These are phyloP conservation scores for Solanum pimpinellifolium DNA, from an alignment of 257 asterid genomes.

Conservation along the genomic window DNA sequence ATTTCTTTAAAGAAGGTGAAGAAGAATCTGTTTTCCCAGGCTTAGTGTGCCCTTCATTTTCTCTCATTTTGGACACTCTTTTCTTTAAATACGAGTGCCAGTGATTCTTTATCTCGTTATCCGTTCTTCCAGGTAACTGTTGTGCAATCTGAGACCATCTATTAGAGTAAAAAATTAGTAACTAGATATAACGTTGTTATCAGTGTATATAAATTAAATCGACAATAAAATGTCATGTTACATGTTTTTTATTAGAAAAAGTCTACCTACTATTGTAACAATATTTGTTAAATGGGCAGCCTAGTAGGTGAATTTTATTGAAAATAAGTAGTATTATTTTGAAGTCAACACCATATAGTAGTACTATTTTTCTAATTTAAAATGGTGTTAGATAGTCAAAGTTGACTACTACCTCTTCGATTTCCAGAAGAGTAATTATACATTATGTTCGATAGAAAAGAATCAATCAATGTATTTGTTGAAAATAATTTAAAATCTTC, in stretches of 20 bases:
- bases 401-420: not conserved
- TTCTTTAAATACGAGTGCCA: constrained; percentile 68
- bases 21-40: constrained; percentile 4
- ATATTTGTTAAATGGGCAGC: not conserved
- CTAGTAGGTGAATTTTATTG: not conserved
- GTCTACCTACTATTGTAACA: not conserved
- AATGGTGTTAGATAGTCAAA: not conserved
- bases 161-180: not conserved
- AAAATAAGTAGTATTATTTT: not conserved
- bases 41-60: not conserved
- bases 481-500: too few relatives aligned
- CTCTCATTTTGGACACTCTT: constrained; percentile 12
- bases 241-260: not conserved
- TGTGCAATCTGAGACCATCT: constrained; percentile 77
- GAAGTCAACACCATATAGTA: not conserved
- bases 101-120: constrained; percentile 56
- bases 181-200: not conserved
- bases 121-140: constrained; percentile 54
- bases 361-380: not conserved
- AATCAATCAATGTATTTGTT: not conserved
- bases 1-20: constrained; percentile 9
- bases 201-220: not conserved
- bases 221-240: not conserved
- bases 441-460: not conserved
- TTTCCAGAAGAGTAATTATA: not conserved